A percentile compares a stretch with the other conserved stretches of the same genome.
Conservation (phyloP, 2,329 filamentous ascomycete genomes). For the Colletotrichum simmondsii region DNA sequence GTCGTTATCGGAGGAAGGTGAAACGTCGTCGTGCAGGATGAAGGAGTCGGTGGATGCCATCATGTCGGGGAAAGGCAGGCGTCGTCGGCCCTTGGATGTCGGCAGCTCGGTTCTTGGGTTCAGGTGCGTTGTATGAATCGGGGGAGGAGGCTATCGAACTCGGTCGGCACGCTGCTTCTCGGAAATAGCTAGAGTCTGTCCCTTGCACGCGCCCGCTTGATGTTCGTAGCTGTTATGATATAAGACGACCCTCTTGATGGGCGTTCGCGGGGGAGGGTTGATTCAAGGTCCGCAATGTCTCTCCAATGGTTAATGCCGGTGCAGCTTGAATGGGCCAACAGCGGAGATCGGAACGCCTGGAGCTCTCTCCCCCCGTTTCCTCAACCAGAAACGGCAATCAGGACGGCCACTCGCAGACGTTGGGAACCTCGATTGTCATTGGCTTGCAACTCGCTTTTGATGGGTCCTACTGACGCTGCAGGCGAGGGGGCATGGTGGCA, state of each 20-base stretch:
- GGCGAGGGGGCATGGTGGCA: too few relatives aligned
- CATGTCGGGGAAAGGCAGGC: slow-evolving; percentile 39
- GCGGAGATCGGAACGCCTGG: slow-evolving; percentile 7
- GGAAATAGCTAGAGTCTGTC: not conserved
- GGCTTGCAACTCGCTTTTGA: not conserved
- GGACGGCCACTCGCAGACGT: slow-evolving; percentile 11
- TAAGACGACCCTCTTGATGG: slow-evolving; percentile 8
- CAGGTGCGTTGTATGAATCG: not conserved
- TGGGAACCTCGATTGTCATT: not conserved
- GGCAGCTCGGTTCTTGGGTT: slow-evolving; percentile 23
- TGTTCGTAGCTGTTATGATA: not conserved
- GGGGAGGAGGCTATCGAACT: not conserved
- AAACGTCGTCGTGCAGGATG: slow-evolving; percentile 58
- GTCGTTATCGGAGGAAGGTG: slow-evolving; percentile 61
- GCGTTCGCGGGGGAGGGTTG: slow-evolving; percentile 2
- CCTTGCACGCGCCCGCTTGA: not conserved
- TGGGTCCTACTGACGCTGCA: not conserved
- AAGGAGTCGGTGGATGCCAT: slow-evolving; percentile 58
- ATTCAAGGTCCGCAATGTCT: slow-evolving; percentile 19
- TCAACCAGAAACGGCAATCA: slow-evolving; percentile 13
- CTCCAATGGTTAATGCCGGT: slow-evolving; percentile 20
- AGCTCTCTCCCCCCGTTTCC: slow-evolving; percentile 19
- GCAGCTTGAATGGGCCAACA: slow-evolving; percentile 7
- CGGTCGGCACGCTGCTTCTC: not conserved
- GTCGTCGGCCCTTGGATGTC: too few relatives aligned